Base-by-base conservation (phyloP, 2,329 filamentous ascomycete genomes). In the Microsporum audouinii region DNA sequence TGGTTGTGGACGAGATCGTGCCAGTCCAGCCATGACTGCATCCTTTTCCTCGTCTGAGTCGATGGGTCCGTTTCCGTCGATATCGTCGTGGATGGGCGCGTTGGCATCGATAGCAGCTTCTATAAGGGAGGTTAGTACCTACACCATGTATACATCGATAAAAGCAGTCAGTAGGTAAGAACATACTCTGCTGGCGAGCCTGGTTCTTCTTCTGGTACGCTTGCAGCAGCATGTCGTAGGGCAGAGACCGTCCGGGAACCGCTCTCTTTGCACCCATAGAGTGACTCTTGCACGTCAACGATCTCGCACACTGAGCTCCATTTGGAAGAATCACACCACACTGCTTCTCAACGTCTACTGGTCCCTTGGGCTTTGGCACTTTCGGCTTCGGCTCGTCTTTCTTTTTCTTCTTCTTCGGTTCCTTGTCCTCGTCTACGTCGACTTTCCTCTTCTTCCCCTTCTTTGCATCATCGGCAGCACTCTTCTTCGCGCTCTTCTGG, bases 191-290 rank as follows among this genome's bases (percentile, higher is more conserved):
- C 77, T 96, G 89, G 71, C 96, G 95, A 27, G 94, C 94, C 74
- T 97, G 94, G 69, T 99, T 99, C 80, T 96, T 97, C 81, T 97
- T 96, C 73, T 94, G 89, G 70, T 94, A 94, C 5, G 88, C 87
- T 12, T 88, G 86, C 41, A 96, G 80, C 43, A 96, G 78, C 87
- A 95, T 94, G 73, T 96, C 91, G 70, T 96, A 96, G 1, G 91
- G 91, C 63, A 95, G 76, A 51, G 88, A 94, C 63, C 91, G 82
- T 0, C 91, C 91, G 3, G 89, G 88, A 2, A 96, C 91, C 0
- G 88, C 88, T 67, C 91, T 82, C 75, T 96, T 96, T 3, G 91
- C 88, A 8, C 91, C 91, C 91, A 96, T 96, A n/a, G 83, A 87
- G 66, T 96, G 91, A 63, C 88, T 92, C 76, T 96, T 96, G 79